Base-by-base conservation (phyloP, 768 basidiomycete species). In the Pleurotus salmoneostramineus region DNA sequence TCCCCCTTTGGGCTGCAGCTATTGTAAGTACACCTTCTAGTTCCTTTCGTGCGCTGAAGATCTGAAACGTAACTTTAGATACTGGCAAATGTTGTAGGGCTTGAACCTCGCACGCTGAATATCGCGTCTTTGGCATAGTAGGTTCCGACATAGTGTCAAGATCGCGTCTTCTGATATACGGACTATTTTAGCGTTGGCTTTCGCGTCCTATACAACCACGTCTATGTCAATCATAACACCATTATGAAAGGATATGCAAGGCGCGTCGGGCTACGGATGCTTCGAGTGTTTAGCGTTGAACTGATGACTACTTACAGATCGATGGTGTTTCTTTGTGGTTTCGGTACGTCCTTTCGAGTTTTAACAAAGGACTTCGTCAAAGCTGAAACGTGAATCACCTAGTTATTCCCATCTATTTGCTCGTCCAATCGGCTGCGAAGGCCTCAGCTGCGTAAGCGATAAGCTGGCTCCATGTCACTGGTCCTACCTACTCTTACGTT, bases 1-100 rank as follows among this genome's bases (percentile, higher is more conserved):
- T 70, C 59, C 70, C 73, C 0, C 65, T 74, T 27, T 77, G 71
- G 74, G 64, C 62, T 36, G 72, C 68, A 4, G 70, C 69, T 4
- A 63, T 75, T 14, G 72, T 71, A 49, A 6, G 54, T 57, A 3
- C 49, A 31, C 34, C 21, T 10, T 8, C 8, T 10, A 10, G 10
- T n/a, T n/a, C 10, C 12, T 50, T 33, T 14, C n/a, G 44, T 33
- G 32, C 21, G 34, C 6, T 46, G 32, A 27, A 4, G n/a, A 32
- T 32, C 17, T 12, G 17, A 7, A 50, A 10, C 21, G 36, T 31
- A 46, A 27, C 21, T 27, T 27, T 5, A 72, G 69, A 61, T 74
- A 33, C 71, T 66, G 12, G 72, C 66, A 12, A 69, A 69, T 55
- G 56, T 65, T 12, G 71, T 68, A 2, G 70, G 71, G 7, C 54